Evolutionary conservation across 768 basidiomycete genomes (phyloP).

Genomic region (Tephrocybe sp.): DNA sequence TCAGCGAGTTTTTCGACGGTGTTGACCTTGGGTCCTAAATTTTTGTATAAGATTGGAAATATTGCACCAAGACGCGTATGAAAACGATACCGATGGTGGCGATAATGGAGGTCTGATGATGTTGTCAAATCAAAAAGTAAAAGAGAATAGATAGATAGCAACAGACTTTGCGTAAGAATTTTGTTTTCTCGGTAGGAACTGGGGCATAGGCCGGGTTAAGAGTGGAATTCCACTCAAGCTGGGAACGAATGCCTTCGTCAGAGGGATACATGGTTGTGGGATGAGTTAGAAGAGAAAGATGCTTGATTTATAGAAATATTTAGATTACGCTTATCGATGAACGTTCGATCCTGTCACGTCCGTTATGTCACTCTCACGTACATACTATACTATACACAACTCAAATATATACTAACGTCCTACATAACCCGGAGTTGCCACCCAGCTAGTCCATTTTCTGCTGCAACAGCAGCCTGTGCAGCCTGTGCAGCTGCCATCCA

Average conservation of each 20-base stretch:
- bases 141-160: neutral
- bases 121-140: neutral
- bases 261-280: constrained; percentile 47
- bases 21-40: constrained; percentile 90
- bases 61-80: neutral
- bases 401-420: constrained; percentile 19
- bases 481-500: constrained; percentile 78
- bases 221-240: constrained; percentile 90
- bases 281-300: constrained; percentile 19
- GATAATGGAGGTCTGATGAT: constrained; percentile 86
- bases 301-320: constrained; percentile 8
- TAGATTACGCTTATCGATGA: constrained; percentile 18
- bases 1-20: constrained; percentile 81
- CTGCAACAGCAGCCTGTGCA: constrained; percentile 64
- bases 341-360: constrained; percentile 14
- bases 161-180: constrained; percentile 86
- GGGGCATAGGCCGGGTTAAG: constrained; percentile 73
- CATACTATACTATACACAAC: constrained; percentile 27
- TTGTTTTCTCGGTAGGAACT: constrained; percentile 73
- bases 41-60: constrained; percentile 5
- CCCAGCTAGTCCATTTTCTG: constrained; percentile 65
- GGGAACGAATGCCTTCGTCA: constrained; percentile 62
- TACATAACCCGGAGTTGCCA: constrained; percentile 84
- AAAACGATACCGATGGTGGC: constrained; percentile 84
- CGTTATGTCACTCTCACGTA: constrained; percentile 17